Evolutionary conservation across 148 eudicot species (phyloP).

Genomic region (Vaccinium vitisidaea): DNA sequence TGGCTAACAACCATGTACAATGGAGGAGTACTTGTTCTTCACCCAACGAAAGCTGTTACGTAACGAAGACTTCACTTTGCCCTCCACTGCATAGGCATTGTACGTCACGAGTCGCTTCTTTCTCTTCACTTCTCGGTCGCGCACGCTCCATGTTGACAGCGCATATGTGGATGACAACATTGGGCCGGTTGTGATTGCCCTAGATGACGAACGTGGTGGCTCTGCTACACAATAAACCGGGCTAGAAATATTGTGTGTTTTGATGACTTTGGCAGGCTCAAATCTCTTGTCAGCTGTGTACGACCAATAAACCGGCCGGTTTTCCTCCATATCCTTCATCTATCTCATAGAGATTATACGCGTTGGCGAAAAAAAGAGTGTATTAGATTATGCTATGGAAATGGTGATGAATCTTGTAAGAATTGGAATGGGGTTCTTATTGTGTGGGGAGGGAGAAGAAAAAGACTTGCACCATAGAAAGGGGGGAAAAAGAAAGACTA

Average conservation of each 20-base stretch:
- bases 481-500: not conserved
- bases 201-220: not conserved
- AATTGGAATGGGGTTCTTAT: not conserved
- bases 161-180: not conserved
- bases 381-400: not conserved
- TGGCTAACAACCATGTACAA: slow-evolving; percentile 31
- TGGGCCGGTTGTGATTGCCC: not conserved
- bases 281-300: not conserved
- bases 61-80: slow-evolving; percentile 36
- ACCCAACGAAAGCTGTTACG: slow-evolving; percentile 39
- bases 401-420: not conserved
- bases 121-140: slow-evolving; percentile 22
- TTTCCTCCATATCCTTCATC: not conserved
- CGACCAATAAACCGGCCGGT: not conserved
- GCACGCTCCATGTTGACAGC: not conserved
- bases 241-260: not conserved
- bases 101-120: slow-evolving; percentile 35
- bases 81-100: slow-evolving; percentile 36
- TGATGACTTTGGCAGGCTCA: not conserved
- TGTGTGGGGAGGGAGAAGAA: not conserved
- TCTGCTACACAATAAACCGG: not conserved
- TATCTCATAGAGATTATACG: not conserved
- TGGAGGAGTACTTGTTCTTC: slow-evolving; percentile 32
- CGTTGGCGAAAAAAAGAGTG: not conserved
- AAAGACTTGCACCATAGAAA: not conserved